phyloP scores from a whole-genome alignment of 805 yeast species.

The Saccharomyces cerevisiae region DNA sequence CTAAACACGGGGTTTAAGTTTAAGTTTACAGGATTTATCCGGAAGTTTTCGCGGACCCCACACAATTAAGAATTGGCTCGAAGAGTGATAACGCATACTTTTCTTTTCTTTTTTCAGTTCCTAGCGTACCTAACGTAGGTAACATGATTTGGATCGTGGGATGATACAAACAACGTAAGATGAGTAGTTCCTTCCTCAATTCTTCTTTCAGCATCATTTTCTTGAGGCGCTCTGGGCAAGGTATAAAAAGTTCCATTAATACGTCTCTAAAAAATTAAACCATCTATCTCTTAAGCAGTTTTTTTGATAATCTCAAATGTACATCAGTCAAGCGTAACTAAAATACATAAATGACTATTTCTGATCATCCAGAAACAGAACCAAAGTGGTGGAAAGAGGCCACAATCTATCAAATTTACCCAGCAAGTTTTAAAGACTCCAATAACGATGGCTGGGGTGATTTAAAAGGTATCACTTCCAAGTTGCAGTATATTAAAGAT shows the following conservation, averaged over 20 bases:
- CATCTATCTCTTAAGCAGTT: not conserved
- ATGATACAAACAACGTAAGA: not conserved
- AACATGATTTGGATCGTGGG: not conserved
- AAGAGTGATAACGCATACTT: not conserved
- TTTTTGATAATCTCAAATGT: not conserved
- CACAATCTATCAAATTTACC: conserved; percentile 28
- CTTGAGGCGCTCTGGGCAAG: not conserved
- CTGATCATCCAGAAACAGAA: too few species aligned
- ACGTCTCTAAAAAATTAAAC: not conserved
- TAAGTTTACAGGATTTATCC: not conserved
- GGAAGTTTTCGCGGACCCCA: not conserved
- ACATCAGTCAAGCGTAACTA: not conserved
- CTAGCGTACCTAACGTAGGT: not conserved
- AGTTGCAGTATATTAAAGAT: conserved; percentile 39
- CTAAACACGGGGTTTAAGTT: not conserved
- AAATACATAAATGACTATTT: not conserved
- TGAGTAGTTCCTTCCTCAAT: not conserved
- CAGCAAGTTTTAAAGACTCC: conserved; percentile 45
- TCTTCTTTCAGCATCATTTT: not conserved
- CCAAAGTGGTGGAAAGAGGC: conserved; percentile 48
- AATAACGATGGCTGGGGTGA: conserved; percentile 46
- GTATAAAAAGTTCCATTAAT: not conserved
- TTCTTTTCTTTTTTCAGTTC: not conserved
- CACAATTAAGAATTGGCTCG: not conserved
- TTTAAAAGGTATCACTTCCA: conserved; percentile 33